Base-by-base conservation (phyloP, 768 basidiomycete genomes). In the Punctularia strigosozonata region DNA sequence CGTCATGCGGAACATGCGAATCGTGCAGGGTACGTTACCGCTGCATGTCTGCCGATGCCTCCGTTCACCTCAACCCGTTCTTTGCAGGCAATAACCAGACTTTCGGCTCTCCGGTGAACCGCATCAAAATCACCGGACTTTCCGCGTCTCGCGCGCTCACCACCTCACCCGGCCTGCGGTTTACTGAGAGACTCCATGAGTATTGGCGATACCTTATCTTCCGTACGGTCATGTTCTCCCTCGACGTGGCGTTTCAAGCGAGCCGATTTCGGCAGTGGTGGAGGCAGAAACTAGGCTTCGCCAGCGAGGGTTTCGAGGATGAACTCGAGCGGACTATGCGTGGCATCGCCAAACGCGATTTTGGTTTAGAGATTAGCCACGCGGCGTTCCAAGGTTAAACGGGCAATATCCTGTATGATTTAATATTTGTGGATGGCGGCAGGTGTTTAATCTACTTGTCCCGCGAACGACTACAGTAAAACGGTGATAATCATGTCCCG, bases 81-180 rank as follows among this genome's bases (percentile, higher is more conserved):
- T 15, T 30, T 50, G 57, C 56, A 79, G 70, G 80, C 14, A 88
- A 88, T 56, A 89, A 89, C 49, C 84, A 90, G 56, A 62, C 71
- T 2, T 73, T 92, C 25, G 83, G 85, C 12, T 84, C 84, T 3
- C 89, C 89, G 0, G 83, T 89, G 1, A 91, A 92, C 52, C 75
- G 89, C 15, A 80, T 95, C 60, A 90, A 88, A 56, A 83, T 92
- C 39, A 87, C 83, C 0, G 89, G 84, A 0, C 74, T 72, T 53
- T 87, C 77, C 73, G 90, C 87, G 20, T 79, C 85, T 4, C 66
- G 69, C 18, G 80, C 82, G 4, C 65, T 83, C 4, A 59, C 66
- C 7, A 59, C 61, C n/a, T 58, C 64, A 21, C 47, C 63, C 13
- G 48, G 66, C 42, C 63, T 75, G 23, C 45, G 64, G 13, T 42